A percentile compares a stretch with the other conserved stretches of the same genome.
phyloP scores from a whole-genome alignment of 495 filamentous ascomycete genomes.

The Tuber aestivum region DNA sequence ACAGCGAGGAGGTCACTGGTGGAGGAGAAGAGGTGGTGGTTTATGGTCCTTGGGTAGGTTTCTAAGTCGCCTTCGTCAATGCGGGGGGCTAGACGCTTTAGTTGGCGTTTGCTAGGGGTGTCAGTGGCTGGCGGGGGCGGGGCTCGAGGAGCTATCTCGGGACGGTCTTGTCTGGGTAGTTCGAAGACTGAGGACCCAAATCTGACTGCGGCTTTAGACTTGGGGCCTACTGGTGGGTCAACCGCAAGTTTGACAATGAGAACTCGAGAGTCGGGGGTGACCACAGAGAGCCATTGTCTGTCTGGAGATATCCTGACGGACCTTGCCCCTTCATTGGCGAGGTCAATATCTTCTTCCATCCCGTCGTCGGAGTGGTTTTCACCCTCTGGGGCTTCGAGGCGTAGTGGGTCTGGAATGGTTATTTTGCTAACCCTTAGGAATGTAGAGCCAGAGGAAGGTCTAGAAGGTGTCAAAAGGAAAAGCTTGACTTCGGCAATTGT shows the following conservation, averaged over 20 bases:
- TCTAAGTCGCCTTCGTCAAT: slow-evolving; percentile 59
- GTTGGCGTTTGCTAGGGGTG: slow-evolving; percentile 14
- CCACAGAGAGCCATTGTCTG: slow-evolving; percentile 78
- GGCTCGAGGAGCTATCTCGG: slow-evolving; percentile 46
- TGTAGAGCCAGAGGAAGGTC: slow-evolving; percentile 44
- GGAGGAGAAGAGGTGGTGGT: slow-evolving; percentile 67
- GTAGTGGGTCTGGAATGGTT: slow-evolving; percentile 50
- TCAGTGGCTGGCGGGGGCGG: slow-evolving; percentile 39
- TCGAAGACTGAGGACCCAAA: slow-evolving; percentile 47
- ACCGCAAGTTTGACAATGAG: slow-evolving; percentile 77
- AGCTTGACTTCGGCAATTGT: slow-evolving; percentile 72
- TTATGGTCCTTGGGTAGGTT: slow-evolving; percentile 71
- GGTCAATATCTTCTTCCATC: slow-evolving; percentile 33
- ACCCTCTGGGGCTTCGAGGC: slow-evolving; percentile 24
- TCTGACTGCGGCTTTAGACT: slow-evolving; percentile 52
- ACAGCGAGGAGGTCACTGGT: slow-evolving; percentile 72
- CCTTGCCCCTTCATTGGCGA: slow-evolving; percentile 57
- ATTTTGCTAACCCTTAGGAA: slow-evolving; percentile 64
- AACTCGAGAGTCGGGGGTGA: slow-evolving; percentile 91
- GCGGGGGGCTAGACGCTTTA: slow-evolving; percentile 19
- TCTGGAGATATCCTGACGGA: slow-evolving; percentile 65
- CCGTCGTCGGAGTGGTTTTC: slow-evolving; percentile 25
- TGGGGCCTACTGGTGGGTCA: slow-evolving; percentile 51
- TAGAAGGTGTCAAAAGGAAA: slow-evolving; percentile 56
- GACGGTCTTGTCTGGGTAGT: slow-evolving; percentile 42